These are phyloP conservation scores for Conticribra weissflogii DNA, from an alignment of 108 stramenopile species.

Conservation along the genomic window DNA sequence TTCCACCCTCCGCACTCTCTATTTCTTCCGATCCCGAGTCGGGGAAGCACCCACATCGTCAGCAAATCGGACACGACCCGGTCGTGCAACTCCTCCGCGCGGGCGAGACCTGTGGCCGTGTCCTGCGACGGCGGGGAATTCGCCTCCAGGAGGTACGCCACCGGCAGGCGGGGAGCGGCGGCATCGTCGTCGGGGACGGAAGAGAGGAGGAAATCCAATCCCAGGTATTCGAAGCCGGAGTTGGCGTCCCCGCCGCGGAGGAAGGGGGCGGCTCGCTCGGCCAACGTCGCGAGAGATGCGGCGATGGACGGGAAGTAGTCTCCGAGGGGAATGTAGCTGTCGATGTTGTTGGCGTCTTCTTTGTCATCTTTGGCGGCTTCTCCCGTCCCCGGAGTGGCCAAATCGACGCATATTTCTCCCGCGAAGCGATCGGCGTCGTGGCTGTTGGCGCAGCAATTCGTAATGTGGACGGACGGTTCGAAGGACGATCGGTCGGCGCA, in stretches of 20 bases:
- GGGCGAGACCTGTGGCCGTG: constrained; percentile 79
- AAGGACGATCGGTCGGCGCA: constrained; percentile 9
- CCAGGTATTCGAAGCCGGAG: constrained; percentile 87
- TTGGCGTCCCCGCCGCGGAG: constrained; percentile 74
- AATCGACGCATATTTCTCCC: constrained; percentile 85
- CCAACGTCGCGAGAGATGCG: constrained; percentile 59
- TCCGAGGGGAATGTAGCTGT: constrained; percentile 49
- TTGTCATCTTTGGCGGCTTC: neutral
- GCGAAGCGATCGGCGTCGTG: constrained; percentile 74
- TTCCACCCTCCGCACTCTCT: constrained; percentile 62
- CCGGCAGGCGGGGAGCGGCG: constrained; percentile 45
- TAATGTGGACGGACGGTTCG: constrained; percentile 71
- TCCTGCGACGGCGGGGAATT: constrained; percentile 90
- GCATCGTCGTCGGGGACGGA: constrained; percentile 27
- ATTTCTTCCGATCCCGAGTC: constrained; percentile 10
- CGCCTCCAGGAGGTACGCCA: constrained; percentile 82
- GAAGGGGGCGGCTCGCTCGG: constrained; percentile 53
- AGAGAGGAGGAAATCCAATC: constrained; percentile 83
- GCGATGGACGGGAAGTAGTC: constrained; percentile 72
- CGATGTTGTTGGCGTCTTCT: neutral
- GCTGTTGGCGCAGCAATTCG: constrained; percentile 89
- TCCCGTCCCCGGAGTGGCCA: constrained; percentile 14
- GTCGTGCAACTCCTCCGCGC: constrained; percentile 82
- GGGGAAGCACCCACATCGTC: constrained; percentile 74
- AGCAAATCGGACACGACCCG: constrained; percentile 78